Evolutionary conservation across 2,329 filamentous ascomycete genomes (phyloP).

Genomic region (Trichoderma afroharzianum): DNA sequence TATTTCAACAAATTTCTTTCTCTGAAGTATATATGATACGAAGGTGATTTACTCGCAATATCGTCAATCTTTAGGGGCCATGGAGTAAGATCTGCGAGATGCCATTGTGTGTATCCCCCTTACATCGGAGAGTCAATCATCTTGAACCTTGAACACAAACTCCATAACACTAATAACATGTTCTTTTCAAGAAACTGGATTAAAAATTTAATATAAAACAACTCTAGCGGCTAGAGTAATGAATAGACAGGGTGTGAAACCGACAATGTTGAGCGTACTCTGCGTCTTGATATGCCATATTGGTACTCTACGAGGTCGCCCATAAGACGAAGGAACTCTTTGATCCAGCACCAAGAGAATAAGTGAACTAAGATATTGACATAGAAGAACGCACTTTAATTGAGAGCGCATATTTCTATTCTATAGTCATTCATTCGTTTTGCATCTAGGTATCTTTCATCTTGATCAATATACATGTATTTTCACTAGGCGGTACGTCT

Average conservation of each 20-base stretch:
- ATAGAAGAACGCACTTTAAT: too few species aligned
- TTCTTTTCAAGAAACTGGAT: too few species aligned
- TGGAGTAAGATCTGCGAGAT: too few species aligned
- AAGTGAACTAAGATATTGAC: not conserved
- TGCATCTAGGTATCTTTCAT: not conserved
- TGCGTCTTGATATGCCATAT: not conserved
- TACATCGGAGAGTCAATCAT: too few species aligned
- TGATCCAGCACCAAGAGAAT: not conserved
- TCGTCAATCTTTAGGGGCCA: too few species aligned
- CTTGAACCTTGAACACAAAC: too few species aligned
- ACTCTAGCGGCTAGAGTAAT: not conserved
- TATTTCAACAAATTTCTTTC: not conserved
- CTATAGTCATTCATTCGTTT: not conserved
- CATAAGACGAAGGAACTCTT: not conserved
- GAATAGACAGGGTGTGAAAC: not conserved
- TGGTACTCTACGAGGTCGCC: not conserved
- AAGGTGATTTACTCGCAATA: too few species aligned
- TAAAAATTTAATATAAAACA: too few species aligned
- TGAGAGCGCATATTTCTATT: not conserved
- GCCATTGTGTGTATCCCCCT: too few species aligned
- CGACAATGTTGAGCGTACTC: not conserved
- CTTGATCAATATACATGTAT: not conserved
- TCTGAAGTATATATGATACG: not conserved
- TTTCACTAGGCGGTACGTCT: not conserved
- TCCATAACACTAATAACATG: too few species aligned